A percentile compares a stretch with the other conserved stretches of the same genome.
These are phyloP conservation scores for Stromatinia cepivora DNA, from an alignment of 2,329 filamentous ascomycete species.

Conservation along the genomic window DNA sequence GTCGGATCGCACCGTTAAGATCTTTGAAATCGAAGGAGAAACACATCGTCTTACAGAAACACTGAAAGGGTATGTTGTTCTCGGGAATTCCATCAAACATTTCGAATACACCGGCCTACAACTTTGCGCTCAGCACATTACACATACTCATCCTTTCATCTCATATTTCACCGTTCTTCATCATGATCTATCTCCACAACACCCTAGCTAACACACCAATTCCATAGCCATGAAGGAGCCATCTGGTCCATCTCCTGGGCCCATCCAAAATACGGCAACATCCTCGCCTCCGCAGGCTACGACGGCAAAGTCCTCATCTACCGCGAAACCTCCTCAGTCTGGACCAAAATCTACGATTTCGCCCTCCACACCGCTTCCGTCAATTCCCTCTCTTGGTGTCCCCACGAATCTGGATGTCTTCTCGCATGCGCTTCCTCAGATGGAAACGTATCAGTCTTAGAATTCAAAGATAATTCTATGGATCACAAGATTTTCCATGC, in stretches of 20 bases:
- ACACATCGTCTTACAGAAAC: slow-evolving; percentile 88
- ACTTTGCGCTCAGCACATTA: background rate
- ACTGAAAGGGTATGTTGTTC: slow-evolving; percentile 73
- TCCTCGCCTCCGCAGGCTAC: slow-evolving; percentile 92
- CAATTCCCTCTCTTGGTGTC: slow-evolving; percentile 97
- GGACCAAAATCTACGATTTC: slow-evolving; percentile 91
- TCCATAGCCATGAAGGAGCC: slow-evolving; percentile 81
- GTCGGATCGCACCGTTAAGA: slow-evolving; percentile 98
- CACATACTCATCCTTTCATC: background rate
- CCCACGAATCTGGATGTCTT: slow-evolving; percentile 91
- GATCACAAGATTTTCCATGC: slow-evolving; percentile 86
- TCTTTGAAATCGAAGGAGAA: slow-evolving; percentile 96
- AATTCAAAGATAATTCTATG: slow-evolving; percentile 96
- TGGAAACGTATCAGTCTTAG: slow-evolving; percentile 88
- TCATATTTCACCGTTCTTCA: background rate
- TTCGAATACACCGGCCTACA: background rate
- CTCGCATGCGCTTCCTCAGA: slow-evolving; percentile 94
- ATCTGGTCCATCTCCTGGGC: slow-evolving; percentile 99
- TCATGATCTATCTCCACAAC: background rate
- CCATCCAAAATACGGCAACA: slow-evolving; percentile 97
- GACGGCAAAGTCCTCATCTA: slow-evolving; percentile 99
- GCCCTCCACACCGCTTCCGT: slow-evolving; percentile 92
- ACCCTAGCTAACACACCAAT: slow-evolving; percentile 5
- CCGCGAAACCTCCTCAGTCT: slow-evolving; percentile 76
- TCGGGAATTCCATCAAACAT: background rate